Evolutionary conservation across 2,329 filamentous ascomycete species (phyloP).

Genomic region (Monosporascus cannonballus): DNA sequence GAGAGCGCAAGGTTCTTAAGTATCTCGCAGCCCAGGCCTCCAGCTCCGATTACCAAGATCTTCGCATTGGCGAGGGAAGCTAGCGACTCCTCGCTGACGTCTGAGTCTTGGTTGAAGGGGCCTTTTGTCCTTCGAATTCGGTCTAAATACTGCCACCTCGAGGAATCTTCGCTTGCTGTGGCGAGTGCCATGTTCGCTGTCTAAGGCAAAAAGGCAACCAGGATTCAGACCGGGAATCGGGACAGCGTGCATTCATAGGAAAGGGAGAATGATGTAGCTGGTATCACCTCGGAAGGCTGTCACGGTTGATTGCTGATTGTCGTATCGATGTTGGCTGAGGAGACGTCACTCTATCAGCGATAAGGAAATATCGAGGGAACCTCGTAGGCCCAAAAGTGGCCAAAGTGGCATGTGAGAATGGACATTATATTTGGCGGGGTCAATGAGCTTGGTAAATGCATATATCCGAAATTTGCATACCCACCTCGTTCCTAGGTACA

Average conservation of each 20-base stretch:
- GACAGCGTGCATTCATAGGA: not conserved
- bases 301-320: not conserved
- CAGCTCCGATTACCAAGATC: constrained; percentile 77
- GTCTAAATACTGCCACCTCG: constrained; percentile 72
- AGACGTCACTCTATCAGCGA: constrained; percentile 12
- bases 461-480: not conserved
- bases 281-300: not conserved
- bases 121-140: constrained; percentile 70
- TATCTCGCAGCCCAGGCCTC: constrained; percentile 92
- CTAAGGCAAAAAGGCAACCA: not conserved
- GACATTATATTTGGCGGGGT: not conserved
- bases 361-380: constrained; percentile 7
- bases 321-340: not conserved
- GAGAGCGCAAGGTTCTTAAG: constrained; percentile 93
- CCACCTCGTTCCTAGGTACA: too few species aligned
- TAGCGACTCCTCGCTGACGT: constrained; percentile 45
- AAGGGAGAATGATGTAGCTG: not conserved
- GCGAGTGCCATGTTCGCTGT: constrained; percentile 12
- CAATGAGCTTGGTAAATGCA: not conserved
- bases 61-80: constrained; percentile 62
- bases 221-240: not conserved
- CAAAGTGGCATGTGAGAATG: constrained; percentile 2
- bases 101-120: constrained; percentile 69
- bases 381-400: not conserved
- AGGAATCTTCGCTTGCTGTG: constrained; percentile 10